phyloP scores from a whole-genome alignment of 1,284 basidiomycete genomes.

The Coniferiporia sulphurascens region DNA sequence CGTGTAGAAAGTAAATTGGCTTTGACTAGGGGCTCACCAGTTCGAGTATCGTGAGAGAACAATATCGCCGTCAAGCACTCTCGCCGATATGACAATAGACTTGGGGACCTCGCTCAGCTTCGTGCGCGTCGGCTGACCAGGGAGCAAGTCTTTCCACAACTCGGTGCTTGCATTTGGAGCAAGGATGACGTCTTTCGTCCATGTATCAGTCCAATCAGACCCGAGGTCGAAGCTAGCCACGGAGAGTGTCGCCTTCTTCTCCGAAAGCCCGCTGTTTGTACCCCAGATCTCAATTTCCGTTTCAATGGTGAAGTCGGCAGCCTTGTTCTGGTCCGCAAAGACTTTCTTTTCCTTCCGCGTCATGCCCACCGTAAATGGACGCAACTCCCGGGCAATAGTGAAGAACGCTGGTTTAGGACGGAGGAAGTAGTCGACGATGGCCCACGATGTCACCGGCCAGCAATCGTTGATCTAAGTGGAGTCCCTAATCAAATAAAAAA shows the following conservation, averaged over 20 bases:
- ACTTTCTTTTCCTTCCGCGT: constrained; percentile 68
- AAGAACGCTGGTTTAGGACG: constrained; percentile 75
- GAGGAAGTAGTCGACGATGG: constrained; percentile 74
- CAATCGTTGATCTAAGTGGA: constrained; percentile 65
- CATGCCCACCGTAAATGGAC: constrained; percentile 73
- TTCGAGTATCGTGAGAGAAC: constrained; percentile 78
- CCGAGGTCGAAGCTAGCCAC: constrained; percentile 68
- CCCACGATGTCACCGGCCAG: constrained; percentile 80
- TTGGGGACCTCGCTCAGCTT: constrained; percentile 61
- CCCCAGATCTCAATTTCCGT: constrained; percentile 76
- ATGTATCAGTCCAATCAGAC: constrained; percentile 52
- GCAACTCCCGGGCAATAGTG: constrained; percentile 65
- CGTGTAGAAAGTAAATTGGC: not conserved
- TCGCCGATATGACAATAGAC: constrained; percentile 70
- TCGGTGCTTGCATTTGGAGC: constrained; percentile 79
- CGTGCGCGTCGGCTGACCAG: constrained; percentile 64
- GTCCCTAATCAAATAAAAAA: not conserved
- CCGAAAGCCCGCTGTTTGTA: constrained; percentile 65
- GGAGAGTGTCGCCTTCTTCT: constrained; percentile 57
- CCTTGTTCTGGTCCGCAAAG: constrained; percentile 52
- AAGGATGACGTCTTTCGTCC: constrained; percentile 49
- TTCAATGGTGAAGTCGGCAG: constrained; percentile 62
- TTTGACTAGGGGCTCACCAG: constrained; percentile 43
- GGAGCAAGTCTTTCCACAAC: constrained; percentile 63
- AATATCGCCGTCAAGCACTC: constrained; percentile 51